Conservation (phyloP, 108 stramenopile genomes). For the Stephanodiscus minutulus region DNA sequence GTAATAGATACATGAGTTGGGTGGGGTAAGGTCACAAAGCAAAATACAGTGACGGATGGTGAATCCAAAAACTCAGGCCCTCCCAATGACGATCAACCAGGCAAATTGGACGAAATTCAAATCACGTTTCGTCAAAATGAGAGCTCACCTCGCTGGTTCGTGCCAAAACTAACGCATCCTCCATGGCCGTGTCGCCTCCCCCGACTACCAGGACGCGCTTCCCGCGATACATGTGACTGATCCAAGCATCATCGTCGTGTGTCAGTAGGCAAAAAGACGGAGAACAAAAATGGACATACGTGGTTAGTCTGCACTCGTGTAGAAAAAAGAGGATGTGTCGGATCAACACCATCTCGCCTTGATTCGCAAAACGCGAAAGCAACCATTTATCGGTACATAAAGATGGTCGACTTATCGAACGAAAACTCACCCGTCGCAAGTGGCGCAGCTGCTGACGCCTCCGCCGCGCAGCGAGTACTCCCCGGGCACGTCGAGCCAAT, state of each 20-base stretch:
- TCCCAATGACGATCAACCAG: neutral
- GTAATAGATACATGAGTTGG: neutral
- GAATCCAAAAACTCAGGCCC: no score
- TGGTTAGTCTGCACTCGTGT: no score
- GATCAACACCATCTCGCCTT: no score
- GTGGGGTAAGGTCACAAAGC: neutral
- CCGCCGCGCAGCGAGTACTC: constrained; percentile 90
- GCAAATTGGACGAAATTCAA: neutral
- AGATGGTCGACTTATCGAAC: no score
- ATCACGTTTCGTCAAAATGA: no score
- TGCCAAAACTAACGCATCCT: constrained; percentile 93
- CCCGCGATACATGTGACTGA: constrained; percentile 66
- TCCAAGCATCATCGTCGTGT: no score
- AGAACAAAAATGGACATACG: no score
- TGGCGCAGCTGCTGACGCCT: constrained; percentile 93
- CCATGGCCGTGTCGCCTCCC: constrained; percentile 97
- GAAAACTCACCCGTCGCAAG: constrained; percentile 85
- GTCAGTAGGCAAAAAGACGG: no score
- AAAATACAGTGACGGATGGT: no score
- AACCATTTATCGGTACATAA: no score
- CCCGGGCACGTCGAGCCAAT: constrained; percentile 88
- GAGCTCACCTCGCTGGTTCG: constrained; percentile 60
- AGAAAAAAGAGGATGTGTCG: no score
- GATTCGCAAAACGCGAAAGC: no score
- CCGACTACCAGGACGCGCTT: constrained; percentile 92